Base-by-base conservation (phyloP, 306 rosid genomes). In the Betula pendula region DNA sequence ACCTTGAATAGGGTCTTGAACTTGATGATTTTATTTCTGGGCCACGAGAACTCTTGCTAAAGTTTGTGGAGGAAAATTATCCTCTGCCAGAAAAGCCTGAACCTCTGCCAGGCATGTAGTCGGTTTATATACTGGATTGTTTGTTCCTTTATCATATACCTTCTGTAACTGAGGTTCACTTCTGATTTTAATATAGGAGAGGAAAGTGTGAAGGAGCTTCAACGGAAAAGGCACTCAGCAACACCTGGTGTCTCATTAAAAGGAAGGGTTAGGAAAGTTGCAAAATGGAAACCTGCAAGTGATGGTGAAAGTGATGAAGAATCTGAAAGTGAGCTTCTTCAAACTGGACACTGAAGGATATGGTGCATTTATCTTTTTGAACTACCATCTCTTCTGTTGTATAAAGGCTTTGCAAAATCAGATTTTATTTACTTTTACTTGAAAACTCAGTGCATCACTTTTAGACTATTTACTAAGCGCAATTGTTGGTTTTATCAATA, bases 1-100 rank as follows among this genome's bases (percentile, higher is more conserved):
- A 53, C 76, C 78, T 75, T 81, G 14, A 52, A 25, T 78, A 94
- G 99, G 99, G 99, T 84, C 82, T 88, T 84, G 99, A 92, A 74
- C 99, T 95, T 68, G 97, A 95, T 88, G 99, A 95, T 79, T 95
- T 95, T 84, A 88, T 95, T 83, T 95, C 99, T 17, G 99, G 99
- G 72, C 99, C 99, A 73, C 91, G 99, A 73, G 99, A 95, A 76
- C 92, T 95, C 73, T 84, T 95, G 83, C 89, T 95, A 63, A 95
- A 95, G 75, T 92, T 92, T 90, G 94, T 95, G 56, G 99, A 95
- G 83, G 99, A 95, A 81, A 90, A 95, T 79, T 95, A 95, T 71
- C 99, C 99, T 11, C 84, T 95, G 88, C 99, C 99, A 48, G 97
- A 92, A 81, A 92, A 95, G 87, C 97, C 99, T 75, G 97, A 90